Conservation (phyloP, 805 yeast genomes). For the Yarrowia sp. region DNA sequence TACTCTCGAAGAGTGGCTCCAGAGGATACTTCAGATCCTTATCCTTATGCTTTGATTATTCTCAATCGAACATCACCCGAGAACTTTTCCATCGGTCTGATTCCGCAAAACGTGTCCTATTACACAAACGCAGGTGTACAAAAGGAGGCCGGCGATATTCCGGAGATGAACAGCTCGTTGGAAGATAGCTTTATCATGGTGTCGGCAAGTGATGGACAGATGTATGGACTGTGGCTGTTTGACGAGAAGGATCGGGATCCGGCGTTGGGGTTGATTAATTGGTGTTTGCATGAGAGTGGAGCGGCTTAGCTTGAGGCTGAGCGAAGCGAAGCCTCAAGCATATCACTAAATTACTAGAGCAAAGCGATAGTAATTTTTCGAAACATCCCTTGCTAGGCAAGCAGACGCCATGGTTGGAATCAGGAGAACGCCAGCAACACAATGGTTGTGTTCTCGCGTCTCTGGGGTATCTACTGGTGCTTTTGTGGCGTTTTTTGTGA, state of each 20-base stretch:
- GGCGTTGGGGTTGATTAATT: constrained; percentile 34
- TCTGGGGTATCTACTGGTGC: no score
- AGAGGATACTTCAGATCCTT: constrained; percentile 31
- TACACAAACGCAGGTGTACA: neutral
- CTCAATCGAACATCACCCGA: constrained; percentile 38
- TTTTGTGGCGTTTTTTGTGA: no score
- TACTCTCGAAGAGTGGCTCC: constrained; percentile 37
- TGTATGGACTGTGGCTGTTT: constrained; percentile 44
- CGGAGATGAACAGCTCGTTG: constrained; percentile 38
- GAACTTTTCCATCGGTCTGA: constrained; percentile 41
- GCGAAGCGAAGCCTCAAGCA: neutral
- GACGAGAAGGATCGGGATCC: constrained; percentile 38
- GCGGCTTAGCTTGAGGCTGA: neutral
- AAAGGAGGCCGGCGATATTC: constrained; percentile 28
- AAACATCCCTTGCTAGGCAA: no score
- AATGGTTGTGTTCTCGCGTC: no score
- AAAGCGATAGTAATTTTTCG: neutral
- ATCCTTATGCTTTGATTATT: constrained; percentile 42
- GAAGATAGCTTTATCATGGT: constrained; percentile 42
- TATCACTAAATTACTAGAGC: neutral
- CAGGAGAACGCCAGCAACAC: no score
- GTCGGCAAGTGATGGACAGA: constrained; percentile 37
- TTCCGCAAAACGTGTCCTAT: constrained; percentile 34
- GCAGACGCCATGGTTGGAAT: no score
- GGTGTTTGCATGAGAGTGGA: constrained; percentile 36